Evolutionary conservation across 2,329 filamentous ascomycete species (phyloP).

Genomic region (Ophiostoma ips): DNA sequence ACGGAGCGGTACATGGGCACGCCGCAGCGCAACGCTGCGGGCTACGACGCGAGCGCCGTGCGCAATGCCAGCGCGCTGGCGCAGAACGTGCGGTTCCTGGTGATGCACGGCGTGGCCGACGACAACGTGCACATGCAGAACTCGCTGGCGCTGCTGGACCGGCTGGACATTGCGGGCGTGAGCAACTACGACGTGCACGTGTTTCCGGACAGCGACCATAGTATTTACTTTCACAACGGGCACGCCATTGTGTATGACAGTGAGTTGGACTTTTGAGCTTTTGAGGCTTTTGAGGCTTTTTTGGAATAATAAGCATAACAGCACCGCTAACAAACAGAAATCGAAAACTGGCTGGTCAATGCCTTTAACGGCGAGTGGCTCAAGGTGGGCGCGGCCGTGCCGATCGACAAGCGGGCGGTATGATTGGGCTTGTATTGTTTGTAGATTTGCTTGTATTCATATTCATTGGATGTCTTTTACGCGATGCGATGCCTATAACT

Average conservation of each 20-base stretch:
- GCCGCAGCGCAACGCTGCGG: conserved; percentile 63
- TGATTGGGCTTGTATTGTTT: background rate
- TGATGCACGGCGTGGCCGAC: conserved; percentile 95
- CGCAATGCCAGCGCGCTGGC: conserved; percentile 59
- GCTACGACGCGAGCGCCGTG: conserved; percentile 66
- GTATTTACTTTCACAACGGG: conserved; percentile 88
- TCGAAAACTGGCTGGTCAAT: conserved; percentile 86
- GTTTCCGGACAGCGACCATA: conserved; percentile 91
- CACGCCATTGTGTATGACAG: conserved; percentile 86
- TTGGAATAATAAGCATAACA: no score
- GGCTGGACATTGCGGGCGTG: conserved; percentile 63
- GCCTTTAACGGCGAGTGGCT: conserved; percentile 97
- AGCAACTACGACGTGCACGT: conserved; percentile 96
- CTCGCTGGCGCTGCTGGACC: conserved; percentile 74
- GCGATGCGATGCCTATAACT: no score
- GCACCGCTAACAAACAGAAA: conserved; percentile 36
- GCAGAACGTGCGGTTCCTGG: conserved; percentile 69
- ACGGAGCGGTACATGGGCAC: conserved; percentile 97
- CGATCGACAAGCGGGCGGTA: conserved; percentile 18
- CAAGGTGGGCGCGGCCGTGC: conserved; percentile 37
- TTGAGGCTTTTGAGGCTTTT: no score
- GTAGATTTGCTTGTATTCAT: no score
- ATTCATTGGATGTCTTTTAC: no score
- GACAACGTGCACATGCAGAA: conserved; percentile 98
- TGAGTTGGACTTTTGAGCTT: no score